Base-by-base conservation (phyloP, 2,329 filamentous ascomycete species). In the Penicillium decumbens region DNA sequence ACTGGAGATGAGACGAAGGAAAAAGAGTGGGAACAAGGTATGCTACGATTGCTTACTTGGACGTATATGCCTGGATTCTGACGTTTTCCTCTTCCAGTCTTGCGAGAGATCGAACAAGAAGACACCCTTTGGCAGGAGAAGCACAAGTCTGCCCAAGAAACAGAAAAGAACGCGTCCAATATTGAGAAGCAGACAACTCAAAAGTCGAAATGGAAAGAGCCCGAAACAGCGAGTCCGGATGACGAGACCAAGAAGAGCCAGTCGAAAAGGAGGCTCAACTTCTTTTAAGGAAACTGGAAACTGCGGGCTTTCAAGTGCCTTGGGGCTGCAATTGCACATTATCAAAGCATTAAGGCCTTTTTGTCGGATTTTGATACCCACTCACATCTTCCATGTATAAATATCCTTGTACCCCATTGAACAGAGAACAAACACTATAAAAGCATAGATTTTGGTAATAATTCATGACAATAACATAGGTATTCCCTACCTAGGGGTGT, bases 21-120 rank as follows among this genome's bases (percentile, higher is more conserved):
- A 72, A 75, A 79, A 55, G 88, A 90, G 62, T 98, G 93, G 95
- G 87, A 92, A 71, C 84, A 95, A 67, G 82, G 89, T 87, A 73
- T 65, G 79, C 69, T 48, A 30, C 18, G 5, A 10, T 41, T 23
- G 3, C 27, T 28, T 6, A 9, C 3, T 9, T 28, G 15, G 5
- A n/a, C 24, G 1, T 25, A 33, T 15, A 4, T 49, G 27, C 4
- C 28, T 42, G 24, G 39, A 6, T 28, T 25, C 49, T 54, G 18
- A 45, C 50, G n/a, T 47, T 53, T 20, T 57, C 15, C 49, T 27
- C 33, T 35, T 40, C n/a, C 49, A 72, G 70, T 72, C 3, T 51
- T 72, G 6, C 61, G 57, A 40, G 71, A 73, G 50, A 72, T 73
- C 29, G 68, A 71, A 46, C 61, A 64, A 32, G 71, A 73, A 51